Base-by-base conservation (phyloP, 2,329 filamentous ascomycete species). In the Alternaria triticina region DNA sequence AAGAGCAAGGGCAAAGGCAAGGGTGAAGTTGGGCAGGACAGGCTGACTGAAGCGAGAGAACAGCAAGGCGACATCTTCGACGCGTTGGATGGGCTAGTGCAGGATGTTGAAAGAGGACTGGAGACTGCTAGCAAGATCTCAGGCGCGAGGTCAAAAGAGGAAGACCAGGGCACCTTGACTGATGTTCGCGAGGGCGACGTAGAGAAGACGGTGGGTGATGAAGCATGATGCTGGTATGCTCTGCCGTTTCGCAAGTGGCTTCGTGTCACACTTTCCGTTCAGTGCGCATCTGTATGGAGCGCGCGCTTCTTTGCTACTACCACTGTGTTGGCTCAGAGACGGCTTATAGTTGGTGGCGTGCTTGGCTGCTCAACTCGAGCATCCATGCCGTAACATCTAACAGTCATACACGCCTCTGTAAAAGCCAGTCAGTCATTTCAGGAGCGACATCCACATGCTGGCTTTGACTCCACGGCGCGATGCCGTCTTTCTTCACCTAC, bases 41-140 rank as follows among this genome's bases (percentile, higher is more conserved):
- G 68, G 54, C 60, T 78, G 45, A 68, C 66, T 44, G 76, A 75
- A 33, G 77, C 75, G 33, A 68, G 71, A 58, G 76, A 76, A 20
- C 71, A 68, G 27, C 72, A 74, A 7, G 79, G 79, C 28, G 75
- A 81, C 58, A 62, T 77, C 15, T 79, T 81, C 49, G 70, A 60
- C 15, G 77, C 75, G 4, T 43, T 82, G 28, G 79, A 82, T 30
- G 74, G 69, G 17, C 59, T 83, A 47, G 66, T 82, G 10, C 70
- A 74, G 36, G 70, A 68, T 9, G 78, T 83, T 52, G 78, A 81
- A 55, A 69, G 74, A 44, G 72, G 73, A 6, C 61, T 82, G 54
- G 72, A 73, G 6, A 69, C 77, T 22, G 74, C 81, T 25, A 70
- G 72, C 45, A 80, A 76, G 58, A 77, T 82, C 33, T 63, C 76